These are phyloP conservation scores for Strobilomyces dryophilus DNA, from an alignment of 768 basidiomycete species.

Conservation along the genomic window DNA sequence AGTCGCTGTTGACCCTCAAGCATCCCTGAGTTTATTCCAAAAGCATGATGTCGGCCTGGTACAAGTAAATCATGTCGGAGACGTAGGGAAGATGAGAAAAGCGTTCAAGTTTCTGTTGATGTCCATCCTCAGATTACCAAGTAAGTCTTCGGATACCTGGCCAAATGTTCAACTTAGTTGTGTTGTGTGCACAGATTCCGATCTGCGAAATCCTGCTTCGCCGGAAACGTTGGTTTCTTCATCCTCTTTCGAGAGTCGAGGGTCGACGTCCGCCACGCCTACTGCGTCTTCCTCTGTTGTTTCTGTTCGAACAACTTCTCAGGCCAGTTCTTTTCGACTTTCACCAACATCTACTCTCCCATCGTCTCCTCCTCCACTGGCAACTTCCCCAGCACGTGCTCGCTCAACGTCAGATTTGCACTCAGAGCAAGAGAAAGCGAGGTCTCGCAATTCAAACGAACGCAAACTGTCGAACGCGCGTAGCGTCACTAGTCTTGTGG, in stretches of 20 bases:
- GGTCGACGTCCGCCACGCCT: slow-evolving; percentile 49
- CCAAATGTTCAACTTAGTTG: slow-evolving; percentile 8
- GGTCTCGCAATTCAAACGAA: slow-evolving; percentile 22
- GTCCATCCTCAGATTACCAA: slow-evolving; percentile 49
- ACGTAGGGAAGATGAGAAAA: slow-evolving; percentile 67
- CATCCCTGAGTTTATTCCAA: slow-evolving; percentile 46
- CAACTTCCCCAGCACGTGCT: slow-evolving; percentile 49
- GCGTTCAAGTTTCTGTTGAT: slow-evolving; percentile 73
- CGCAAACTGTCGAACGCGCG: slow-evolving; percentile 30
- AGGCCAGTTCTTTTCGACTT: slow-evolving; percentile 26
- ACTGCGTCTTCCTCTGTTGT: slow-evolving; percentile 42
- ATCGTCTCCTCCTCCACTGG: slow-evolving; percentile 34
- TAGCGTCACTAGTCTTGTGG: slow-evolving; percentile 24
- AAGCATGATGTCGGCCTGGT: slow-evolving; percentile 75
- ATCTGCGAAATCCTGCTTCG: slow-evolving; percentile 70
- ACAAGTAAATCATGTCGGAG: slow-evolving; percentile 57
- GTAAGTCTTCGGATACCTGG: slow-evolving; percentile 20
- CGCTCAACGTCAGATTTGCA: slow-evolving; percentile 54
- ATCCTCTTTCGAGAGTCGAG: slow-evolving; percentile 51
- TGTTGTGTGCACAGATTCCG: slow-evolving; percentile 30
- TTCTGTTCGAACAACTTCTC: slow-evolving; percentile 31
- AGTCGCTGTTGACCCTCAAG: slow-evolving; percentile 52
- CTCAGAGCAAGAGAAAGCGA: slow-evolving; percentile 39
- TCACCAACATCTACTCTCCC: slow-evolving; percentile 34
- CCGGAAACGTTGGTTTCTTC: slow-evolving; percentile 52